phyloP scores from a whole-genome alignment of 768 basidiomycete species.

The Mycena crocata region DNA sequence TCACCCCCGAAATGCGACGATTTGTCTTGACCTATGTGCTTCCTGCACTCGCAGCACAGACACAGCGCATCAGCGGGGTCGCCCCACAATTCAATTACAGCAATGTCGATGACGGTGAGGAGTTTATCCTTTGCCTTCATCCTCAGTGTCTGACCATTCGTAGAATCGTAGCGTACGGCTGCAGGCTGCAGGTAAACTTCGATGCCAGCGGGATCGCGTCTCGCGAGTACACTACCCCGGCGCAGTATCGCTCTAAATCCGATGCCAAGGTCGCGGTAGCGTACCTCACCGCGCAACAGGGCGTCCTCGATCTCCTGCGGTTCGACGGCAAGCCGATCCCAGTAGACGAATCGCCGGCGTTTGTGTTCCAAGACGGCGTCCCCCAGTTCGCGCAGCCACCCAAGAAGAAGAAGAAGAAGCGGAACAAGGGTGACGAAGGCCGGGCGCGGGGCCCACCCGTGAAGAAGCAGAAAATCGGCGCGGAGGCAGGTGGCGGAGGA shows the following conservation, averaged over 20 bases:
- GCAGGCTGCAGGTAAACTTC: conserved; percentile 57
- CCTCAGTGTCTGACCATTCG: neutral
- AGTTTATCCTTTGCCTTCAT: neutral
- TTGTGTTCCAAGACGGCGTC: conserved; percentile 26
- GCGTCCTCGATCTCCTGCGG: conserved; percentile 70
- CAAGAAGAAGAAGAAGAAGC: conserved; percentile 39
- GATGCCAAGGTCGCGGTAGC: conserved; percentile 74
- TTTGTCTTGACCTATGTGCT: conserved; percentile 59
- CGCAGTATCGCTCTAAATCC: conserved; percentile 65
- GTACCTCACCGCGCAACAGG: conserved; percentile 63
- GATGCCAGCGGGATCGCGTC: conserved; percentile 41
- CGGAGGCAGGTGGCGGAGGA: neutral
- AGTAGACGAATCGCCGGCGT: conserved; percentile 42
- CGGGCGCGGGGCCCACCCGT: conserved; percentile 9
- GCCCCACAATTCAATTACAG: conserved; percentile 54
- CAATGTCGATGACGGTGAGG: conserved; percentile 64
- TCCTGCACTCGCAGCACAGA: conserved; percentile 56
- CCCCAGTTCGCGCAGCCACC: conserved; percentile 48
- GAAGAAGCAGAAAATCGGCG: conserved; percentile 22
- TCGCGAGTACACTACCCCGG: conserved; percentile 58
- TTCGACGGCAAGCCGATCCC: conserved; percentile 60
- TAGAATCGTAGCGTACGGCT: conserved; percentile 75
- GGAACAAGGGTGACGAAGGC: neutral
- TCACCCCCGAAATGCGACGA: conserved; percentile 58
- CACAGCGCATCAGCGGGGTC: conserved; percentile 55